Conservation (phyloP, 2,329 filamentous ascomycete genomes). For the Nigrospora oryzae region DNA sequence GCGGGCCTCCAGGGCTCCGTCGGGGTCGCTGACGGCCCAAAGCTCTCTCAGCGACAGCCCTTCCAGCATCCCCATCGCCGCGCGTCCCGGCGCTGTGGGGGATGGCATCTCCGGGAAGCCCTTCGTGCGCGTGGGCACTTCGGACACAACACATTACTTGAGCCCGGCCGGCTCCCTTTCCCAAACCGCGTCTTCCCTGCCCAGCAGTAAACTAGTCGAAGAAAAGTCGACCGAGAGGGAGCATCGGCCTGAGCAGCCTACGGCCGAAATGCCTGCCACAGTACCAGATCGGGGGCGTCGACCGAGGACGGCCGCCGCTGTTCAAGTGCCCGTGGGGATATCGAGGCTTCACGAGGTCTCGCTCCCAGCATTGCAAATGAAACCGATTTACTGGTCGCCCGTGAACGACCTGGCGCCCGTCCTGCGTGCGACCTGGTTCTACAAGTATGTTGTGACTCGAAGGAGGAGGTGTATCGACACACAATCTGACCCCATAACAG, state of each 20-base stretch:
- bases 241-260: slow-evolving; percentile 3
- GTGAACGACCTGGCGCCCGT: slow-evolving; percentile 82
- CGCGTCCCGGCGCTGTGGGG: slow-evolving; percentile 21
- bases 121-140: slow-evolving; percentile 37
- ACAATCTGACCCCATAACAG: slow-evolving; percentile 15
- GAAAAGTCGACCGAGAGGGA: slow-evolving; percentile 10
- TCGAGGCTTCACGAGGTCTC: slow-evolving; percentile 87
- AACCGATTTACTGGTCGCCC: slow-evolving; percentile 96
- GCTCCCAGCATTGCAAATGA: slow-evolving; percentile 77
- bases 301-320: slow-evolving; percentile 17
- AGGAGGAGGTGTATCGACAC: slow-evolving; percentile 2
- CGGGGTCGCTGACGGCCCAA: slow-evolving; percentile 7
- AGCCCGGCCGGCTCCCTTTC: slow-evolving; percentile 16
- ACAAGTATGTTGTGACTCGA: slow-evolving; percentile 43
- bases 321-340: slow-evolving; percentile 73
- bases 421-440: slow-evolving; percentile 90
- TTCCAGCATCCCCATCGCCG: slow-evolving; percentile 9
- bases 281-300: slow-evolving; percentile 12
- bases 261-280: slow-evolving; percentile 6
- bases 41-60: slow-evolving; percentile 8
- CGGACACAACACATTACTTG: slow-evolving; percentile 18
- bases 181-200: slow-evolving; percentile 7
- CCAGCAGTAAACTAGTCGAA: slow-evolving; percentile 10
- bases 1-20: slow-evolving; percentile 7
- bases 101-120: slow-evolving; percentile 48